Percentiles rank a stretch among this genome's conserved stretches.
These are phyloP conservation scores for Daphne laureola DNA, from an alignment of 441 rosid species.

Conservation along the genomic window DNA sequence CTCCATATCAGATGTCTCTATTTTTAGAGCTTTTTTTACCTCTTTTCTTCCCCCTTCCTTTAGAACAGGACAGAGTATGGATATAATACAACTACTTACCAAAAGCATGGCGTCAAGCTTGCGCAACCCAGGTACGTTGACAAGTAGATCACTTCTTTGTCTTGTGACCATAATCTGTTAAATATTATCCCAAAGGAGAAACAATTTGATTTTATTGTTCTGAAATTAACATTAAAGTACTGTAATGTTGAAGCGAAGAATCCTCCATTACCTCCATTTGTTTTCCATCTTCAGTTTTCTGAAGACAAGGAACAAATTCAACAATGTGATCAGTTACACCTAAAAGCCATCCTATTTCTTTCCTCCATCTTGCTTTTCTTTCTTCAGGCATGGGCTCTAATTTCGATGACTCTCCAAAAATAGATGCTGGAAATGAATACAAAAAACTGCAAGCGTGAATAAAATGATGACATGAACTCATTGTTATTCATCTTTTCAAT, in stretches of 20 bases:
- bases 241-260: not conserved
- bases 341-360: constrained; percentile 60
- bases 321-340: constrained; percentile 58
- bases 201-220: not conserved
- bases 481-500: not conserved
- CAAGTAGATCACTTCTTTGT: constrained; percentile 48
- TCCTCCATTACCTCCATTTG: constrained; percentile 26
- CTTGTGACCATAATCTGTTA: constrained; percentile 46
- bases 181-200: not conserved
- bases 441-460: not conserved
- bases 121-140: constrained; percentile 57
- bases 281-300: constrained; percentile 41
- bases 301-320: constrained; percentile 57
- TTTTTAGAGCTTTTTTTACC: not conserved
- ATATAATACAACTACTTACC: constrained; percentile 17
- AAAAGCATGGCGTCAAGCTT: constrained; percentile 59
- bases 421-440: constrained; percentile 28
- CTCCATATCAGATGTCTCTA: too few relatives aligned
- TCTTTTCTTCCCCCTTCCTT: not conserved
- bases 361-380: constrained; percentile 48
- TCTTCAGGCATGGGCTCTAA: constrained; percentile 46
- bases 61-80: not conserved
- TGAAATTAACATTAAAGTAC: not conserved
- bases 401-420: constrained; percentile 50
- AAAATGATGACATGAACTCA: not conserved